Percentiles rank a stretch among this genome's conserved stretches.
These are phyloP conservation scores for Epichloe coenophiala DNA, from an alignment of 2,329 filamentous ascomycete genomes.

Conservation along the genomic window DNA sequence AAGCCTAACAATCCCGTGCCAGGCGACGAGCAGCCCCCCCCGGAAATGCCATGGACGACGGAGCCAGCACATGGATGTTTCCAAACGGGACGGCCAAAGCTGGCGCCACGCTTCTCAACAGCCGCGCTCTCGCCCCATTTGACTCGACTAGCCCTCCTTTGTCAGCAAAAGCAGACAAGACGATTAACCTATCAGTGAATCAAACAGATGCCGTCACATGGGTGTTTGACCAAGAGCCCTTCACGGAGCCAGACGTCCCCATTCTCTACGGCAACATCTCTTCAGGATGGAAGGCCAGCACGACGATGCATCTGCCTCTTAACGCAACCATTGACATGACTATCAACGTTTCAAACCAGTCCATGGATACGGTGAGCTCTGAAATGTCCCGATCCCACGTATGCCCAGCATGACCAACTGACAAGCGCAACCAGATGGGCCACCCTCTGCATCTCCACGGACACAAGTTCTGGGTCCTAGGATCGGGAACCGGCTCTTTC, in stretches of 20 bases:
- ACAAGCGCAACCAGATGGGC: background rate
- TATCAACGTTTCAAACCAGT: background rate
- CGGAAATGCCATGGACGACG: background rate
- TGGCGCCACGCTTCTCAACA: background rate
- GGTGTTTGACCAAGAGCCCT: constrained; percentile 1
- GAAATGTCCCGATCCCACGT: too few relatives aligned
- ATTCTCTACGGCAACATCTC: background rate
- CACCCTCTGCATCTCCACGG: constrained; percentile 3
- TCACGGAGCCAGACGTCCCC: background rate
- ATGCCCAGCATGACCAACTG: too few relatives aligned
- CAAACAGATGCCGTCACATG: constrained; percentile 1
- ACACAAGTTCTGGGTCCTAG: constrained; percentile 5
- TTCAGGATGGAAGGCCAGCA: constrained; percentile 2
- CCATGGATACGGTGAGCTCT: constrained; percentile 1
- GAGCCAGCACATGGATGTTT: background rate
- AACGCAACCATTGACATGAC: constrained; percentile 1
- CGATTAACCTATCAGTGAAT: background rate
- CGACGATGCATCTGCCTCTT: constrained; percentile 1
- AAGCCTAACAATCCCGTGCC: too few relatives aligned
- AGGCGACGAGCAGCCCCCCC: too few relatives aligned
- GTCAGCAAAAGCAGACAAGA: background rate
- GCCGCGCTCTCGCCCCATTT: background rate
- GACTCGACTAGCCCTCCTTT: background rate
- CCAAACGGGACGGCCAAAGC: constrained; percentile 1
- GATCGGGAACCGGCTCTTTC: constrained; percentile 1